Evolutionary conservation across 139 green algal species (phyloP).

Genomic region (Desmodesmus armatus): DNA sequence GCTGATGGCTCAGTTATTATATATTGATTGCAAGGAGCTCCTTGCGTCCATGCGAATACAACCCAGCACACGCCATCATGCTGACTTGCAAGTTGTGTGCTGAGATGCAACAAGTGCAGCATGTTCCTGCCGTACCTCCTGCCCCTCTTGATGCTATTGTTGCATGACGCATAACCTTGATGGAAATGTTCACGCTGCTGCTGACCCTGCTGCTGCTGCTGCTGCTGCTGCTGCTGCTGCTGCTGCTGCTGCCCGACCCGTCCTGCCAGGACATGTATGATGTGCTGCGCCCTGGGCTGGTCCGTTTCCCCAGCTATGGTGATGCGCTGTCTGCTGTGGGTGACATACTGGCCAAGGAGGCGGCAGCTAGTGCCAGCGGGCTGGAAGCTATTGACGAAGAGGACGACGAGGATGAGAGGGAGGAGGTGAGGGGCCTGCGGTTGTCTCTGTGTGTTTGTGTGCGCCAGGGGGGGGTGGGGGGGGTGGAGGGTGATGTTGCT

Average conservation of each 20-base stretch:
- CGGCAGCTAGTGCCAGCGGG: slow-evolving; percentile 48
- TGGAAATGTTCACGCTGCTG: too few relatives aligned
- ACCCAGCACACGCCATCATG: too few relatives aligned
- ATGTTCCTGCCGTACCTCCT: too few relatives aligned
- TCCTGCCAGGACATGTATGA: slow-evolving; percentile 80
- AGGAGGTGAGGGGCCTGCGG: background rate
- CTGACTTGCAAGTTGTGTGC: too few relatives aligned
- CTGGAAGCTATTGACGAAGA: slow-evolving; percentile 62
- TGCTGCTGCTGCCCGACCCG: background rate
- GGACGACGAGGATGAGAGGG: slow-evolving; percentile 56
- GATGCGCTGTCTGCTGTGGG: slow-evolving; percentile 72
- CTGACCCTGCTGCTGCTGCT: background rate
- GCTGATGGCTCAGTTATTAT: too few relatives aligned
- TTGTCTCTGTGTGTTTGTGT: background rate
- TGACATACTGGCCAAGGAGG: slow-evolving; percentile 68
- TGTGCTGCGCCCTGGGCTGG: slow-evolving; percentile 74
- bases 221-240: background rate
- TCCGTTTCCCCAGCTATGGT: slow-evolving; percentile 69
- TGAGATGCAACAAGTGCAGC: too few relatives aligned
- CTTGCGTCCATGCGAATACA: too few relatives aligned
- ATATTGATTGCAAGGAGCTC: too few relatives aligned
- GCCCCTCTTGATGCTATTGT: too few relatives aligned
- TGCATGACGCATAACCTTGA: too few relatives aligned
- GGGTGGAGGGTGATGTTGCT: background rate
- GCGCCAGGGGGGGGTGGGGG: background rate